Evolutionary conservation across 2,329 filamentous ascomycete species (phyloP).

Genomic region (Botrytis fragariae): DNA sequence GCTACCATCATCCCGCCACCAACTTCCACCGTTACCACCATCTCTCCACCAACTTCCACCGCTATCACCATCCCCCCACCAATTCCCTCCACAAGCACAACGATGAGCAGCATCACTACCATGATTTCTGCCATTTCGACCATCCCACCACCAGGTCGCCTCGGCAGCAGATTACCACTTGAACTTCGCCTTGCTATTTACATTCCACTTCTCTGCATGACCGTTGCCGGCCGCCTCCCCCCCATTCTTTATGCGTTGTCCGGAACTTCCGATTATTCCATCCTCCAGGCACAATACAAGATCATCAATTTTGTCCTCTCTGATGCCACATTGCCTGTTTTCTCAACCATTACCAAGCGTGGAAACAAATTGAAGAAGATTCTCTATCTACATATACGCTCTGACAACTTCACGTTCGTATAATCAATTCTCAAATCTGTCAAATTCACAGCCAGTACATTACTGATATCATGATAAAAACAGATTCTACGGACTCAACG

Average conservation of each 20-base stretch:
- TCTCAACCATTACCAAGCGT: neutral
- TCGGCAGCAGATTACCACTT: neutral
- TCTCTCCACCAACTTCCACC: no score
- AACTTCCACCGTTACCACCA: no score
- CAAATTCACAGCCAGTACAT: neutral
- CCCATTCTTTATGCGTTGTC: neutral
- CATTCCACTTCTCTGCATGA: neutral
- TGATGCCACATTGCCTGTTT: neutral
- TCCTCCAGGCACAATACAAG: neutral
- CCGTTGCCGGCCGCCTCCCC: neutral
- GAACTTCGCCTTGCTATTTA: neutral
- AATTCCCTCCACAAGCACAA: no score
- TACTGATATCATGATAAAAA: neutral
- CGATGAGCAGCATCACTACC: no score
- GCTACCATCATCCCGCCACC: neutral
- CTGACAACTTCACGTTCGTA: neutral
- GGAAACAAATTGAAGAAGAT: neutral
- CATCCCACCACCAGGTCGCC: rapidly evolving
- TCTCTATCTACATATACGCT: neutral
- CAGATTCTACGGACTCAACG: neutral
- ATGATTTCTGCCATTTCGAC: no score
- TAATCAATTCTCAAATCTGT: neutral
- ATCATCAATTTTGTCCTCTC: neutral
- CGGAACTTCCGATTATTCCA: neutral
- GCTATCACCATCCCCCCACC: no score